These are phyloP conservation scores for Kwoniella shivajii DNA, from an alignment of 1,284 basidiomycete species.

Conservation along the genomic window DNA sequence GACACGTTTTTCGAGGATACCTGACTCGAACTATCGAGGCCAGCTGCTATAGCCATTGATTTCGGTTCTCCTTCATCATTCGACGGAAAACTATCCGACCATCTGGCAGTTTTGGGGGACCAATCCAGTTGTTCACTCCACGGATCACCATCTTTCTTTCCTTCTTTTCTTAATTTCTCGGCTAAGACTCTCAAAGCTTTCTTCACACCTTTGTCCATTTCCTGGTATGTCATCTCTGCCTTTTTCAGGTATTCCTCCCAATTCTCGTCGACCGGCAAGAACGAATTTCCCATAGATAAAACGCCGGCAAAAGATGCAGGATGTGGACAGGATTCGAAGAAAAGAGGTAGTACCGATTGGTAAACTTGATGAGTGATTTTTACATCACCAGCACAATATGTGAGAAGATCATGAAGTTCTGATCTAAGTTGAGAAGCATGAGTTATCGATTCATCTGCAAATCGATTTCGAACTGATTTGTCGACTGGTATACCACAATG, in stretches of 20 bases:
- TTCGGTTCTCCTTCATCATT: conserved; percentile 9
- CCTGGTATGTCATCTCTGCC: conserved; percentile 76
- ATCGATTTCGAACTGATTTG: conserved; percentile 78
- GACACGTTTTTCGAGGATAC: neutral
- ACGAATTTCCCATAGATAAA: conserved; percentile 86
- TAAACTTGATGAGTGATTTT: conserved; percentile 82
- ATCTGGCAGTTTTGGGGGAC: conserved; percentile 83
- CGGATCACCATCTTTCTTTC: conserved; percentile 71
- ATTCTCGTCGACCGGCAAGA: conserved; percentile 83
- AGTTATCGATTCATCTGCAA: conserved; percentile 57
- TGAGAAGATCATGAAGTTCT: conserved; percentile 74
- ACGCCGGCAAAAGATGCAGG: conserved; percentile 93
- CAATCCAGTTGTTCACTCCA: conserved; percentile 95
- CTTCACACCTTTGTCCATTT: conserved; percentile 73
- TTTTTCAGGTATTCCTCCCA: conserved; percentile 82
- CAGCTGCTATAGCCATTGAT: neutral
- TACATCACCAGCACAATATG: conserved; percentile 87
- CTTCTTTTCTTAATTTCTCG: conserved; percentile 60
- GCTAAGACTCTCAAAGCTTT: conserved; percentile 69
- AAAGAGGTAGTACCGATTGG: conserved; percentile 77
- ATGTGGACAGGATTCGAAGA: conserved; percentile 81
- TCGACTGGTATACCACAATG: conserved; percentile 82
- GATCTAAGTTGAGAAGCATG: conserved; percentile 63
- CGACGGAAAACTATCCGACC: too few relatives aligned
- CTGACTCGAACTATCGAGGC: neutral